Evolutionary conservation across 495 filamentous ascomycete genomes (phyloP).

Genomic region (Aspergillus biplanus): DNA sequence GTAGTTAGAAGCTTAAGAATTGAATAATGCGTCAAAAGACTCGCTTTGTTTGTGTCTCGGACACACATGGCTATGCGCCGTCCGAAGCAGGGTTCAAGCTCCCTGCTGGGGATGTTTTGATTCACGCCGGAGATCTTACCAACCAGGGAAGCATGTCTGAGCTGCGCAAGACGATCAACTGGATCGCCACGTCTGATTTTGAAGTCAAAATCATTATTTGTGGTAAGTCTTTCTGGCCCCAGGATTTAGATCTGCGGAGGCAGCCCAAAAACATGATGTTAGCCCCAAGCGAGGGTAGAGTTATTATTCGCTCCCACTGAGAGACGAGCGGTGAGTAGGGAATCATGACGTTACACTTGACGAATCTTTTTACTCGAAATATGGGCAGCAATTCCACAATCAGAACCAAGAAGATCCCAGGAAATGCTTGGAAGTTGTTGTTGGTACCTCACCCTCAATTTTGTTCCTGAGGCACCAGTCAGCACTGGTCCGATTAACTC

Average conservation of each 20-base stretch:
- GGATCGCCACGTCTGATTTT: conserved; percentile 59
- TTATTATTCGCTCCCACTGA: background rate
- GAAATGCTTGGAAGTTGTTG: conserved; percentile 59
- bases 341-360: conserved; percentile 84
- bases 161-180: conserved; percentile 55
- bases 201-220: conserved; percentile 62
- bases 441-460: conserved; percentile 55
- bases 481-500: conserved; percentile 57
- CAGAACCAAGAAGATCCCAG: conserved; percentile 58
- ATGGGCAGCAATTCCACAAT: conserved; percentile 62
- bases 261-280: background rate
- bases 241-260: background rate
- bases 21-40: conserved; percentile 47
- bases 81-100: conserved; percentile 54
- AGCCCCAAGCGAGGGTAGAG: background rate
- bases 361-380: conserved; percentile 58
- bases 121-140: conserved; percentile 64
- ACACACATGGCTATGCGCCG: conserved; percentile 62
- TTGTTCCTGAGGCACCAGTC: conserved; percentile 68
- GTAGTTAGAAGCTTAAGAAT: background rate
- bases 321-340: conserved; percentile 45
- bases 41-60: conserved; percentile 63
- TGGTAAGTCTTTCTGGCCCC: conserved; percentile 41
- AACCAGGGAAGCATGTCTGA: conserved; percentile 59
- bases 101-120: conserved; percentile 61